Base-by-base conservation (phyloP, 2,329 filamentous ascomycete species). In the Fusarium nisikadoi region DNA sequence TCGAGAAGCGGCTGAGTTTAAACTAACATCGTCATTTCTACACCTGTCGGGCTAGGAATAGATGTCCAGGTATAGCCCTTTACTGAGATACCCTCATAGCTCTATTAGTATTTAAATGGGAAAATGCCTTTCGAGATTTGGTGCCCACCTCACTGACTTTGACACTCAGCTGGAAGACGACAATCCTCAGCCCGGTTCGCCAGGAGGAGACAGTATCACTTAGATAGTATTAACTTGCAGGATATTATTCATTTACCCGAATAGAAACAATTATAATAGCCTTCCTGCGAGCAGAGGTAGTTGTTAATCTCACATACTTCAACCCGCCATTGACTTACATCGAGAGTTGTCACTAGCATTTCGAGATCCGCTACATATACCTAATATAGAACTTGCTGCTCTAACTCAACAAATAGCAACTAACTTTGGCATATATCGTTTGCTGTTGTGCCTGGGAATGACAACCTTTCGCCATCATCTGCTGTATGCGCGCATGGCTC, bases 31-130 rank as follows among this genome's bases (percentile, higher is more conserved):
- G 23, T 17, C 31, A 52, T 16, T 27, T 5, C 13, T 13, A 38
- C 4, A 38, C 19, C 49, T 20, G 9, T 10, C 6, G 17, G 13
- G 5, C 25, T 7, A 20, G 8, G 33, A 23, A 6, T n/a, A 14
- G 5, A 7, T 16, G 10, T 4, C 23, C 5, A 16, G 6, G 10
- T 19, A 3, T 4, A 9, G 5, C 8, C 3, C 14, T 38, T 11
- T 13, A 25, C 8, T 12, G 13, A 52, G 3, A 17, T 14, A 52
- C 23, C 17, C 19, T 8, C n/a, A 52, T 36, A 25, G 13, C 3
- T 25, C 23, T 27, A 19, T 19, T 38, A 19, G 17, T 27, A 41
- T 7, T 20, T 13, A 38, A 16, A 27, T 12, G 2, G 23, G 14
- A 25, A 25, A 38, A 38, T 20, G 12, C 20, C 10, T 38, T 38